Percentiles rank a stretch among this genome's conserved stretches.
Conservation (phyloP, 768 basidiomycete genomes). For the Lyophyllum shimeji region DNA sequence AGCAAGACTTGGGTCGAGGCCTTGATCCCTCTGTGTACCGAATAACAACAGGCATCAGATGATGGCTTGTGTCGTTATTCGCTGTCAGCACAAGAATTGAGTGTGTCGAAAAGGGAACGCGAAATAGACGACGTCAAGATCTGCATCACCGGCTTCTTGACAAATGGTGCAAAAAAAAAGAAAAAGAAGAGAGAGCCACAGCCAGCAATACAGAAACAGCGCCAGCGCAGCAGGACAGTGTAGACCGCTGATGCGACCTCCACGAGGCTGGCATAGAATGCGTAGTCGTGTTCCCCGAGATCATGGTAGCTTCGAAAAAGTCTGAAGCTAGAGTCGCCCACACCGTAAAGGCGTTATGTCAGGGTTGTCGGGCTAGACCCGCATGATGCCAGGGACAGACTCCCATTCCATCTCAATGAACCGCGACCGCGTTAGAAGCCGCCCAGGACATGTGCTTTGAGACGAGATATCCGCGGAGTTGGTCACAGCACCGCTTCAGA, state of each 20-base stretch:
- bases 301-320: background rate
- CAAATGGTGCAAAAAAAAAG: background rate
- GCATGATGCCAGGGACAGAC: background rate
- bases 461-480: background rate
- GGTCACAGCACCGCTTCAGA: background rate
- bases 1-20: background rate
- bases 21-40: slow-evolving; percentile 1
- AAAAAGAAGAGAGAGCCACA: background rate
- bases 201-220: background rate
- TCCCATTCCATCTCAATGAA: background rate
- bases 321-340: background rate
- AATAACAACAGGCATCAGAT: slow-evolving; percentile 9
- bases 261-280: background rate
- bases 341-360: background rate
- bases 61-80: background rate
- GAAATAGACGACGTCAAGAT: background rate
- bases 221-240: background rate
- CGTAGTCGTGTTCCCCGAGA: background rate
- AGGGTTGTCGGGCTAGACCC: background rate
- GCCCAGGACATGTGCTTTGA: background rate
- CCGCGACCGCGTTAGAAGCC: background rate
- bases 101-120: background rate
- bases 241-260: background rate
- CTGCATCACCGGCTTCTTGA: slow-evolving; percentile 1
- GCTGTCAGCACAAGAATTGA: background rate